A percentile compares a stretch with the other conserved stretches of the same genome.
Conservation (phyloP, 768 basidiomycete genomes). For the Russula brevipes region DNA sequence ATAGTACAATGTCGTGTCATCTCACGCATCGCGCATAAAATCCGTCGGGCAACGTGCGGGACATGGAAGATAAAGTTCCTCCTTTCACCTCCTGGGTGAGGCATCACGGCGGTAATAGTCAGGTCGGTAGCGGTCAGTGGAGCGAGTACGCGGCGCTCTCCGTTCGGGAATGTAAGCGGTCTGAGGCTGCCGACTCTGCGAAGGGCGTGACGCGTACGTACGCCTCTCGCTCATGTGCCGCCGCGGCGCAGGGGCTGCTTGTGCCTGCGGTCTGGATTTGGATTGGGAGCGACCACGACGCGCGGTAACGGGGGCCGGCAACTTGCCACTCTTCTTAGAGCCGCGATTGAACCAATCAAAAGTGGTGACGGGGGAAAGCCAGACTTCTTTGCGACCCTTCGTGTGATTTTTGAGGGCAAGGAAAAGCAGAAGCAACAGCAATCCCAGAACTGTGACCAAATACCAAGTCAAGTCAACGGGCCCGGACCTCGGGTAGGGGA, state of each 20-base stretch:
- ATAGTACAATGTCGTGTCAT: slow-evolving; percentile 9
- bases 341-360: slow-evolving; percentile 61
- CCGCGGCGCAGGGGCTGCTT: slow-evolving; percentile 4
- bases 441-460: slow-evolving; percentile 42
- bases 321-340: slow-evolving; percentile 33
- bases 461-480: slow-evolving; percentile 18
- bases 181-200: slow-evolving; percentile 21
- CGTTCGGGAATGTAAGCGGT: slow-evolving; percentile 15
- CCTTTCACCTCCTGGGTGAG: slow-evolving; percentile 31
- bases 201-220: slow-evolving; percentile 4
- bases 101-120: slow-evolving; percentile 33
- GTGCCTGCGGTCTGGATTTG: slow-evolving; percentile 2
- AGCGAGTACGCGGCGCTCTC: slow-evolving; percentile 14
- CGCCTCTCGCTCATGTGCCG: slow-evolving; percentile 21
- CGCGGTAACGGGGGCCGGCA: slow-evolving; percentile 41
- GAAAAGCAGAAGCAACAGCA: slow-evolving; percentile 42
- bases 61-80: neutral
- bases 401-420: slow-evolving; percentile 42
- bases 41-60: neutral
- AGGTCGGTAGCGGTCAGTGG: slow-evolving; percentile 28
- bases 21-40: slow-evolving; percentile 8
- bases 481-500: slow-evolving; percentile 7
- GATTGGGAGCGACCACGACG: slow-evolving; percentile 24
- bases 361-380: slow-evolving; percentile 63
- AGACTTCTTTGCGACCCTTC: slow-evolving; percentile 48